Percentiles rank a stretch among this genome's conserved stretches.
phyloP scores from a whole-genome alignment of 805 yeast species.

The Wickerhamiella nectarea region DNA sequence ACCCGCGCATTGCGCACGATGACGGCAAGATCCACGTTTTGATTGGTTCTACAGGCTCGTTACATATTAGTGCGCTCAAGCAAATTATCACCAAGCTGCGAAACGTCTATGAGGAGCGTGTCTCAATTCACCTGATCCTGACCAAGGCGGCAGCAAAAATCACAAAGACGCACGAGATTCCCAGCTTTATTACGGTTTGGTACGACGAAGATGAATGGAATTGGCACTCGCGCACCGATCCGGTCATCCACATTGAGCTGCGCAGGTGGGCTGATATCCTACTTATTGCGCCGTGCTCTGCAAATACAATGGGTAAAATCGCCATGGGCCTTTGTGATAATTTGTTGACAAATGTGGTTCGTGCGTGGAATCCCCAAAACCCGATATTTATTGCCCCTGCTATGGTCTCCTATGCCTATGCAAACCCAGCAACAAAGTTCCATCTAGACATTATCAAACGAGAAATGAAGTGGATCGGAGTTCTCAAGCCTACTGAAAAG shows the following conservation, averaged over 20 bases:
- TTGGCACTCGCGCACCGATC: constrained; percentile 76
- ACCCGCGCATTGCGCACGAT: constrained; percentile 54
- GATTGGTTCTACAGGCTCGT: constrained; percentile 80
- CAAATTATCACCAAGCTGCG: constrained; percentile 66
- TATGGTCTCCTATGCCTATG: constrained; percentile 87
- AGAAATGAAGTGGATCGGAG: constrained; percentile 90
- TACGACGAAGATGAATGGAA: constrained; percentile 93
- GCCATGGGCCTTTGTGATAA: constrained; percentile 89
- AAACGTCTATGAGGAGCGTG: constrained; percentile 63
- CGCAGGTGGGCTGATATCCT: constrained; percentile 95
- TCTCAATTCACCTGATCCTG: constrained; percentile 73
- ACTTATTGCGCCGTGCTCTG: constrained; percentile 86
- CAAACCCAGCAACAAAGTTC: constrained; percentile 73
- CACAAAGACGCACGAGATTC: constrained; percentile 38
- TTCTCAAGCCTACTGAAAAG: constrained; percentile 89
- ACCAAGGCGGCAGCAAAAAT: constrained; percentile 83
- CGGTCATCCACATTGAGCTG: constrained; percentile 86
- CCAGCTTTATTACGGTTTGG: constrained; percentile 75
- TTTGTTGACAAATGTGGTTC: constrained; percentile 70
- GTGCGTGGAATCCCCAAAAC: constrained; percentile 90
- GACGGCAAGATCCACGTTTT: constrained; percentile 80
- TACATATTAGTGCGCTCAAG: constrained; percentile 71
- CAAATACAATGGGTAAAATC: constrained; percentile 81
- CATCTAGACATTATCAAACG: constrained; percentile 65
- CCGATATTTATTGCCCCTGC: constrained; percentile 91